Evolutionary conservation across 2,329 filamentous ascomycete genomes (phyloP).

Genomic region (Fusarium sp.): DNA sequence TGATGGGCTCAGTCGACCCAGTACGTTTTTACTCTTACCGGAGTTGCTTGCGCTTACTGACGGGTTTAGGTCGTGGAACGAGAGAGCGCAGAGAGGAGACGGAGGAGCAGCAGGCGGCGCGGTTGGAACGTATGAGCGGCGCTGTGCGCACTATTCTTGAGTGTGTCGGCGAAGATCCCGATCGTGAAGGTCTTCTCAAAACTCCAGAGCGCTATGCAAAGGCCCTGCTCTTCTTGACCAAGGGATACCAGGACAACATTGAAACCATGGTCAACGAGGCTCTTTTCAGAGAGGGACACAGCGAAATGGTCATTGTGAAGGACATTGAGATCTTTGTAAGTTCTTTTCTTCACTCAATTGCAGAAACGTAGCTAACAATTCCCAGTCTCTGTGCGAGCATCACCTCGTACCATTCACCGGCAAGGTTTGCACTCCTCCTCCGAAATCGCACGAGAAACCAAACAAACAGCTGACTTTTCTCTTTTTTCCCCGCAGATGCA

Average conservation of each 20-base stretch:
- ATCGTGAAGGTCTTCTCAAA: slow-evolving; percentile 70
- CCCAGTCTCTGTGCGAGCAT: slow-evolving; percentile 88
- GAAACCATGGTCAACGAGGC: slow-evolving; percentile 91
- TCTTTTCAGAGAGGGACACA: slow-evolving; percentile 95
- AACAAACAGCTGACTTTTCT: slow-evolving; percentile 4
- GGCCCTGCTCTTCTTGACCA: slow-evolving; percentile 94
- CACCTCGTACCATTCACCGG: slow-evolving; percentile 96
- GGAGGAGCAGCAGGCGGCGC: slow-evolving; percentile 52
- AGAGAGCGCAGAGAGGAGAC: slow-evolving; percentile 68
- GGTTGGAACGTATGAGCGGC: slow-evolving; percentile 67
- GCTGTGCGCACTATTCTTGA: slow-evolving; percentile 74
- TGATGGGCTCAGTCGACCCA: slow-evolving; percentile 68
- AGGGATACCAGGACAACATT: slow-evolving; percentile 96
- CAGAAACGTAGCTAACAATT: background rate
- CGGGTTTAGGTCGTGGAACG: slow-evolving; percentile 66
- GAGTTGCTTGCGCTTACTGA: background rate
- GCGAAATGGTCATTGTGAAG: slow-evolving; percentile 97
- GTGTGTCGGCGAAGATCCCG: slow-evolving; percentile 74
- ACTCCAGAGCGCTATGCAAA: slow-evolving; percentile 91
- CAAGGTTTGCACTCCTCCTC: slow-evolving; percentile 67
- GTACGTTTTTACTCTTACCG: slow-evolving; percentile 47
- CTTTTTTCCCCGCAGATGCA: slow-evolving; percentile 75
- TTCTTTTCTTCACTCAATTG: background rate
- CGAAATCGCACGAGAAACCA: background rate
- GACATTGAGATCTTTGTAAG: slow-evolving; percentile 83